Evolutionary conservation across 2,329 filamentous ascomycete genomes (phyloP), one percentile per base, ranked within the genome.

Genomic region (Beauveria sp.): DNA sequence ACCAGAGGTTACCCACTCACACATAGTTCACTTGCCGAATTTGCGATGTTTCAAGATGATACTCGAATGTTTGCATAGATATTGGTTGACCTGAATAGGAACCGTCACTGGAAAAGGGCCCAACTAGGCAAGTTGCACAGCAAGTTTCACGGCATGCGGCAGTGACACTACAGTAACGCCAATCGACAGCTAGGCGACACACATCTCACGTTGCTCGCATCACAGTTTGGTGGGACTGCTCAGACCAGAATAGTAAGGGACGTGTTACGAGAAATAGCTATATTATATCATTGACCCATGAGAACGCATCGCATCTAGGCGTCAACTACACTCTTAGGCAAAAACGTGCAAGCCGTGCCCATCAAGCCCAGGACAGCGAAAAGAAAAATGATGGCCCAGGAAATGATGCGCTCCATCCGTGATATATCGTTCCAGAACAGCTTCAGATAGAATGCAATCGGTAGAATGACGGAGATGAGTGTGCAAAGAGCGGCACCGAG

Each of bases 401-500:
- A 86, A 50, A 89, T 66, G 5, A 84, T 72, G 68, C 84, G 86
- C 74, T 96, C 91, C 24, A 72, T 71, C 1, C 73, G 66, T 1
- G 80, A 76, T 51, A 97, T 84, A 64, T 93, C 87, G 55, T 85
- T 81, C 52, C 87, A 86, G 72, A 96, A 98, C 1, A 98, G 85
- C 76, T 93, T 96, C 62, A 98, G 77, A 70, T 98, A 92, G 71
- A 99, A 98, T 5, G 87, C 83, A 38, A 96, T 78, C 0, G 93
- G 95, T 56, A 99, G 73, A 20, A 96, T 92, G 66, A 98, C 87
- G 75, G 93, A 98, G 66, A 98, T 96, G 20, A 90, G 91, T 69
- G 96, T 96, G 76, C 93, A 97, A 18, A 96, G 82, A 3, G 92
- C 89, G 45, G 89, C 91, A 14, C 95, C 93, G 77, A 98, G 87